Base-by-base conservation (phyloP, 78 protist species). In the Dictyostelium purpureum region DNA sequence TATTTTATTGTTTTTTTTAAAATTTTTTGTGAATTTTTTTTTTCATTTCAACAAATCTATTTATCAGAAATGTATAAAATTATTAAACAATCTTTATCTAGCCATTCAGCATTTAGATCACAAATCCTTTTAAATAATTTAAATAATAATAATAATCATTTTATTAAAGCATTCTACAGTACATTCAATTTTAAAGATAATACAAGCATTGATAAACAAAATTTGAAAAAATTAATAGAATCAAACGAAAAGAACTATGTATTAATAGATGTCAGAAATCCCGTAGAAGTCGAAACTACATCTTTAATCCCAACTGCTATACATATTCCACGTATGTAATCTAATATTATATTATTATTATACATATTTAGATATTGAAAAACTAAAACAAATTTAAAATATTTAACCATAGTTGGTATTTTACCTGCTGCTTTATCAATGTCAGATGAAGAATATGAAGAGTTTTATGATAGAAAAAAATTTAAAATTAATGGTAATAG, bases 181-280 rank as follows among this genome's bases (percentile, higher is more conserved):
- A 49, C 85, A 9, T 81, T 81, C 45, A 67, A 85, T 59, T 85
- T 85, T 47, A 52, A 43, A 31, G 31, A 21, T 1, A 85, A 85
- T 45, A 59, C 35, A 37, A 33, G 33, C 14, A 73, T 85, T 5
- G 35, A 71, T 42, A 85, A 85, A 61, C 21, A 45, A n/a, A 21
- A 70, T 59, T 45, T 85, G 4, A 47, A 85, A 59, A 24, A 70
- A 33, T 45, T 85, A 2, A 85, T 85, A 45, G 37, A 47, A 12
- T 12, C 38, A 19, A 3, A 26, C 0, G 9, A 4, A 31, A 82
- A 82, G 47, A 11, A 45, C 21, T 85, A 73, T 73, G 18, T 59
- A 16, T 57, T 85, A 28, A 73, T 85, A 21, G 92, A 85, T 85
- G 92, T 85, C 1, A 85, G 92, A 73, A 73, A 85, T 38, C 83